phyloP scores from a whole-genome alignment of 495 filamentous ascomycete species.

The Aspergillus nidulans region DNA sequence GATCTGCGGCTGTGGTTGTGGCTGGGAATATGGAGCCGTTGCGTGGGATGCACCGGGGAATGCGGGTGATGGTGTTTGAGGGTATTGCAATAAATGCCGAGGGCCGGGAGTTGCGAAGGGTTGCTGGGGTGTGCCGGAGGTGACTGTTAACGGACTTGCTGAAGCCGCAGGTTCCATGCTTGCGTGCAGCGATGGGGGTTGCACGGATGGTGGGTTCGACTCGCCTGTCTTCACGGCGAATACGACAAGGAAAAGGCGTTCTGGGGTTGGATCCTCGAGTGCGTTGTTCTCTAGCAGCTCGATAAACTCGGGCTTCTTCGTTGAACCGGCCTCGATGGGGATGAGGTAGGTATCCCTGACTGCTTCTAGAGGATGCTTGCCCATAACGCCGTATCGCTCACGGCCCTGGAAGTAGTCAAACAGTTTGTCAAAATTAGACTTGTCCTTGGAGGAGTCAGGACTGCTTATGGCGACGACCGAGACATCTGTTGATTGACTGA shows the following conservation, averaged over 20 bases:
- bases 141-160: constrained; percentile 44
- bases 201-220: constrained; percentile 40
- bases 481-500: constrained; percentile 68
- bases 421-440: constrained; percentile 58
- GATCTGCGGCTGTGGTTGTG: constrained; percentile 4
- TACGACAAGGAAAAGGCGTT: constrained; percentile 69
- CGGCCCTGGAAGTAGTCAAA: constrained; percentile 76
- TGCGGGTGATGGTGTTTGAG: constrained; percentile 24
- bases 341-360: constrained; percentile 77
- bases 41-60: background rate
- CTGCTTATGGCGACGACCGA: constrained; percentile 63
- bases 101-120: constrained; percentile 27
- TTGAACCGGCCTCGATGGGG: constrained; percentile 59
- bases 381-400: constrained; percentile 76
- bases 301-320: constrained; percentile 65
- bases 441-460: constrained; percentile 44
- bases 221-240: constrained; percentile 63
- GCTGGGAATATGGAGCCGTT: constrained; percentile 15
- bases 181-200: constrained; percentile 41
- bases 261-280: constrained; percentile 58
- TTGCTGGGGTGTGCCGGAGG: constrained; percentile 35
- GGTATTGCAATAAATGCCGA: constrained; percentile 20
- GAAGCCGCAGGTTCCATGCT: constrained; percentile 35
- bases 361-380: constrained; percentile 60
- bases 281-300: constrained; percentile 69